Evolutionary conservation across 306 rosid species (phyloP).

Genomic region (Canavalia ensiformis): DNA sequence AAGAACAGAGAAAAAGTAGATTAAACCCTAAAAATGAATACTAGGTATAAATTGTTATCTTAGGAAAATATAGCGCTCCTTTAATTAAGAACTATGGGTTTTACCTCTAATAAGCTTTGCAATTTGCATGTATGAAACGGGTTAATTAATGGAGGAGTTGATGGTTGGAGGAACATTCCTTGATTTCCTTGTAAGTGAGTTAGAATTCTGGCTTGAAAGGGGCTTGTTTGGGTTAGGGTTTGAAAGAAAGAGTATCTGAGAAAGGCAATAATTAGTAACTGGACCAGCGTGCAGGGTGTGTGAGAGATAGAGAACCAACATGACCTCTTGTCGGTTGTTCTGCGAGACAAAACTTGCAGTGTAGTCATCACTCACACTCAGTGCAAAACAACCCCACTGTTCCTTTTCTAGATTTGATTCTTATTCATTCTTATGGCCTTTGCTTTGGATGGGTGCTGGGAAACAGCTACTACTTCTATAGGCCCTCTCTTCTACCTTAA

Average conservation of each 20-base stretch:
- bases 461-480: slow-evolving; percentile 55
- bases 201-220: not conserved
- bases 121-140: not conserved
- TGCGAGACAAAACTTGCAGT: slow-evolving; percentile 48
- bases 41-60: too few species aligned
- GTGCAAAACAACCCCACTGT: slow-evolving; percentile 48
- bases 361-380: slow-evolving; percentile 48
- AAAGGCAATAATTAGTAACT: slow-evolving; percentile 66
- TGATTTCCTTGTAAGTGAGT: too few species aligned
- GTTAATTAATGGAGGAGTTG: not conserved
- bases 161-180: not conserved
- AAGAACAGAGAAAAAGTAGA: too few species aligned
- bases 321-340: slow-evolving; percentile 80
- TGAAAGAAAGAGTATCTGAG: slow-evolving; percentile 45
- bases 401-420: slow-evolving; percentile 26
- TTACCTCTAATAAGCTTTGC: too few species aligned
- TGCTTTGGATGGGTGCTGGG: slow-evolving; percentile 67
- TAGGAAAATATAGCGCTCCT: too few species aligned
- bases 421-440: too few species aligned
- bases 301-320: slow-evolving; percentile 68
- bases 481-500: not conserved
- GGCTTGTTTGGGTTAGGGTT: slow-evolving; percentile 47
- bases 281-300: slow-evolving; percentile 74
- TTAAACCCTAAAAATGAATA: too few species aligned
- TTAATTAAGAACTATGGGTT: too few species aligned